A percentile compares a stretch with the other conserved stretches of the same genome.
phyloP scores from a whole-genome alignment of 2,329 filamentous ascomycete genomes.

The Pseudogymnoascus sp. region DNA sequence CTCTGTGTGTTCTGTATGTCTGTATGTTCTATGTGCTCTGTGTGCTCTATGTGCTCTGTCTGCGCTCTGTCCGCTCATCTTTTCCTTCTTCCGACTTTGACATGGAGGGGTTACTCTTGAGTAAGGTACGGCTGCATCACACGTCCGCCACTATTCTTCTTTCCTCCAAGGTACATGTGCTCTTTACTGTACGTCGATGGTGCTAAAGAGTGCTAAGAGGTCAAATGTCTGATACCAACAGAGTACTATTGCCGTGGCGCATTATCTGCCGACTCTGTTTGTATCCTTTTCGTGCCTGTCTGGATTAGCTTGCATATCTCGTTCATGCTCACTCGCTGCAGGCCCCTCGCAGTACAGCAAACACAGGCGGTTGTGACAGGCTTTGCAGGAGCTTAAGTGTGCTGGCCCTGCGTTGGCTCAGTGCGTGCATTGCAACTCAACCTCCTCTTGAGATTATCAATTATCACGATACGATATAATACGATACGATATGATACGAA shows the following conservation, averaged over 20 bases:
- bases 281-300: background rate
- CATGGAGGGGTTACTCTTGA: background rate
- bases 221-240: background rate
- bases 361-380: background rate
- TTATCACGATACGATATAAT: background rate
- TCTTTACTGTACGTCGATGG: background rate
- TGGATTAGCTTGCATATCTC: background rate
- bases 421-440: background rate
- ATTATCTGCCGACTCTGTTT: background rate
- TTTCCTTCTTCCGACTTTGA: background rate
- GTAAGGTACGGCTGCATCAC: slow-evolving; percentile 6
- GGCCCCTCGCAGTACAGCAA: background rate
- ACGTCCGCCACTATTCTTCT: slow-evolving; percentile 3
- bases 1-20: background rate
- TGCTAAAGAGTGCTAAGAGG: background rate
- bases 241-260: background rate
- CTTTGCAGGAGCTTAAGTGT: background rate
- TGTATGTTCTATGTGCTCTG: background rate
- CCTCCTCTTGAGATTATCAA: background rate
- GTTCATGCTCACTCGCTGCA: background rate
- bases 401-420: slow-evolving; percentile 1
- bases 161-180: background rate
- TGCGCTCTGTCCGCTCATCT: background rate
- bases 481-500: background rate
- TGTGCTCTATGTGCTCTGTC: background rate